Evolutionary conservation across 2,329 filamentous ascomycete genomes (phyloP).

Genomic region (Parafenestella ontariensis): DNA sequence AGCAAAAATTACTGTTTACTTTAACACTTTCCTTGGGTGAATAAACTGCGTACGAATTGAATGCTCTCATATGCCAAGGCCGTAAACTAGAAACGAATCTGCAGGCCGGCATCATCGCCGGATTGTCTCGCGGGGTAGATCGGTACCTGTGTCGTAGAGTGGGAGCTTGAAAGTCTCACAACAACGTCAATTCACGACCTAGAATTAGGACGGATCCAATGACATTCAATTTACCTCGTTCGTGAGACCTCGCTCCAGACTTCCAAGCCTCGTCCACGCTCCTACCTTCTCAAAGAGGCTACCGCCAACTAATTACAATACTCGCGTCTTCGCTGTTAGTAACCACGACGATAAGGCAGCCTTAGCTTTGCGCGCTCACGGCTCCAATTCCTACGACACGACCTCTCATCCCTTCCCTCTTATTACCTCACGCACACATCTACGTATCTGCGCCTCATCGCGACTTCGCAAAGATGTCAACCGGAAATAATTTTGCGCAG

Average conservation of each 20-base stretch:
- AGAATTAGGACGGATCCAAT: neutral
- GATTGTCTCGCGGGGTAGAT: slow-evolving; percentile 20
- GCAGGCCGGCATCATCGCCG: slow-evolving; percentile 18
- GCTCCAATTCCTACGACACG: slow-evolving; percentile 21
- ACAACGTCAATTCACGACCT: neutral
- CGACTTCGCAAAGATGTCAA: slow-evolving; percentile 34
- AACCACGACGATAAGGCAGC: slow-evolving; percentile 37
- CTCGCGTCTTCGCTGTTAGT: slow-evolving; percentile 17
- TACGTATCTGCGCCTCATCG: slow-evolving; percentile 2
- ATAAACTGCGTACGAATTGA: slow-evolving; percentile 2
- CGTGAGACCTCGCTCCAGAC: slow-evolving; percentile 6
- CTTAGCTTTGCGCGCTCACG: slow-evolving; percentile 15
- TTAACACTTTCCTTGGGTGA: neutral
- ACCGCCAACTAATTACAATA: slow-evolving; percentile 26
- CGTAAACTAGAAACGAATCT: slow-evolving; percentile 1
- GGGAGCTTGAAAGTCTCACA: slow-evolving; percentile 7
- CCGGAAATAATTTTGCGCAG: slow-evolving; percentile 79
- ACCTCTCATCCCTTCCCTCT: slow-evolving; percentile 9
- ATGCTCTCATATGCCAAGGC: slow-evolving; percentile 19
- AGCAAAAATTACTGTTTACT: slow-evolving; percentile 2
- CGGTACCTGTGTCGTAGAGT: slow-evolving; percentile 21
- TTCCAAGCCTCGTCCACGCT: slow-evolving; percentile 18
- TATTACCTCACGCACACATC: slow-evolving; percentile 11
- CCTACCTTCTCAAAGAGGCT: slow-evolving; percentile 40
- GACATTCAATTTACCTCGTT: neutral